Evolutionary conservation across 148 eudicot genomes (phyloP).

Genomic region (Camellia japonica): DNA sequence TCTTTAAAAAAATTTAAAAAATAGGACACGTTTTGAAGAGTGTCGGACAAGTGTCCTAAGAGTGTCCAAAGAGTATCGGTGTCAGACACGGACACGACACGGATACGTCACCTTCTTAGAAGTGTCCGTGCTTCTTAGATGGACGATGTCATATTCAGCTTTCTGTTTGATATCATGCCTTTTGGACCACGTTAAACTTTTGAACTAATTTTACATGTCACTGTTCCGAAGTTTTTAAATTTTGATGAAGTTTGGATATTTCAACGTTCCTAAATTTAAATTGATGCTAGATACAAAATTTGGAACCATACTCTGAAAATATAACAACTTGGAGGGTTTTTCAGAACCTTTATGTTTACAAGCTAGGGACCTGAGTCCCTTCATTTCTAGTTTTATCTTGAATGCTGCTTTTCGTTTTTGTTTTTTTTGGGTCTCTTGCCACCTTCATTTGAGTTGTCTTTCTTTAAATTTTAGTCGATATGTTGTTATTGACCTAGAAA

Average conservation of each 20-base stretch:
- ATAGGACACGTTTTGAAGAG: no score
- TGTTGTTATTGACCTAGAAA: not conserved
- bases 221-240: not conserved
- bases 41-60: no score
- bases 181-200: not conserved
- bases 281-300: not conserved
- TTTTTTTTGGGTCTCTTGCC: no score
- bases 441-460: not conserved
- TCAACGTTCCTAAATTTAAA: not conserved
- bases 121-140: no score
- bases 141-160: not conserved
- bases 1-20: no score
- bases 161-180: not conserved
- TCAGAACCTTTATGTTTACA: not conserved
- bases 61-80: no score
- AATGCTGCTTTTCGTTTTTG: no score
- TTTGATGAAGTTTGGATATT: not conserved
- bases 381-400: no score
- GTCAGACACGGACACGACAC: no score
- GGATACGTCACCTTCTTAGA: no score
- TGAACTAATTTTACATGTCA: not conserved
- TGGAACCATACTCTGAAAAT: not conserved
- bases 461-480: not conserved
- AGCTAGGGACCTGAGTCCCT: no score
- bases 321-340: not conserved